Base-by-base conservation (phyloP, 768 basidiomycete species). In the Pleurotus salmoneostramineus region DNA sequence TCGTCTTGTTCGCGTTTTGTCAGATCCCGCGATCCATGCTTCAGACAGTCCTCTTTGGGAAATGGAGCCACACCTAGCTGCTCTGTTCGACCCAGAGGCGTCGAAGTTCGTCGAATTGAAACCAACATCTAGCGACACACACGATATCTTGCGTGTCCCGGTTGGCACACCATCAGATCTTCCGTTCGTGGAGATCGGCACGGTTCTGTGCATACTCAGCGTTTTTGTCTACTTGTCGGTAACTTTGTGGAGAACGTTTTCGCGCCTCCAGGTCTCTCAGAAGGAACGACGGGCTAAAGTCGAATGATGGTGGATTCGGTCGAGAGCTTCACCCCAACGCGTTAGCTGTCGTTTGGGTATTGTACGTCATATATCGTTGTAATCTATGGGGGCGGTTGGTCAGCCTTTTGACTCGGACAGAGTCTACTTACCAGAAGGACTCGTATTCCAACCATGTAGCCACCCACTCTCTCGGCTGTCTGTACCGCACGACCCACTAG, bases 111-210 rank as follows among this genome's bases (percentile, higher is more conserved):
- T 72, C 36, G 45, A 63, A 12, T 63, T 71, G 27, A 60, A 61
- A 50, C 62, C 47, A 34, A 44, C 58, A 31, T 10, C 45, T 37
- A 50, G 50, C 43, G 27, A 56, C 3, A 55, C 65, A 11, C 40
- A 62, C 27, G 60, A 67, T 37, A 59, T 58, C 31, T 57, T 80
- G 4, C 63, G 65, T 2, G 69, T 77, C 4, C 79, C 80, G 0
- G 68, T 75, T 0, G 80, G 79, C 6, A 67, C 67, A 21, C 55
- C 56, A 0, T 63, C 60, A 2, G 73, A 82, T 60, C 62, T 80
- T 1, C 62, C 62, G 0, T 63, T 68, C n/a, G 79, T 80, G n/a
- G 77, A 79, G 57, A 60, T 74, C 37, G 67, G 77, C 7, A 81
- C 78, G 0, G 66, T 69, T 1, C 35, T 75, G 8, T 71, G 68